These are phyloP conservation scores for Aschersonia sp. DNA, from an alignment of 2,329 filamentous ascomycete genomes.

Conservation along the genomic window DNA sequence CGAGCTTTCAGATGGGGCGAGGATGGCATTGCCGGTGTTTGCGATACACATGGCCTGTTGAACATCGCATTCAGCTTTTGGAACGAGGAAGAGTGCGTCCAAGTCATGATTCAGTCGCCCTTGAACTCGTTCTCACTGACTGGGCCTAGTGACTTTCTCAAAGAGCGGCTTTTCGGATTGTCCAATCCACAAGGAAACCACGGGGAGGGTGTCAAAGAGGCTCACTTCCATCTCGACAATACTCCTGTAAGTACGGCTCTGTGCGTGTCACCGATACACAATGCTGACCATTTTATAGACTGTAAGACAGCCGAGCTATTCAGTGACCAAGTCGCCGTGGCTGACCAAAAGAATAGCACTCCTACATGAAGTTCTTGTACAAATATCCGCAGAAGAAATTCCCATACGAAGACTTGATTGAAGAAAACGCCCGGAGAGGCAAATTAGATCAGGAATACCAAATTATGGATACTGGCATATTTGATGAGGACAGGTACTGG, in stretches of 20 bases:
- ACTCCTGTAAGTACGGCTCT: constrained; percentile 43
- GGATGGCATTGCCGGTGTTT: constrained; percentile 91
- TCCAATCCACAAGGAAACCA: constrained; percentile 96
- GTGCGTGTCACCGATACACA: background rate
- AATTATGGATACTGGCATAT: constrained; percentile 74
- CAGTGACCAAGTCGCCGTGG: background rate
- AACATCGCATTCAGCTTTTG: constrained; percentile 95
- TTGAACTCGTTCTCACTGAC: constrained; percentile 11
- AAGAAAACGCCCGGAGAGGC: constrained; percentile 66
- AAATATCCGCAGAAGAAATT: constrained; percentile 90
- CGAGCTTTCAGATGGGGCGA: constrained; percentile 91
- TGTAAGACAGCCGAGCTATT: constrained; percentile 16
- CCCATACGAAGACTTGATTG: constrained; percentile 75
- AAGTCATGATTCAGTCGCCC: background rate
- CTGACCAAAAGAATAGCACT: constrained; percentile 45
- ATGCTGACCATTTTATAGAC: constrained; percentile 20
- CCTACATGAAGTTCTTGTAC: constrained; percentile 98
- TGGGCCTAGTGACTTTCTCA: constrained; percentile 61
- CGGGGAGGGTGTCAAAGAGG: constrained; percentile 93
- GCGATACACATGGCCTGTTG: constrained; percentile 74
- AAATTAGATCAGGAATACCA: constrained; percentile 81
- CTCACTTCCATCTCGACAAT: constrained; percentile 92
- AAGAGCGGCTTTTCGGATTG: constrained; percentile 86
- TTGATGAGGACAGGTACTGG: constrained; percentile 86
- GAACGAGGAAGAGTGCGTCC: constrained; percentile 82